Conservation (phyloP, 192 early-diverging fungal genomes). For the Lobosporangium transversale region DNA sequence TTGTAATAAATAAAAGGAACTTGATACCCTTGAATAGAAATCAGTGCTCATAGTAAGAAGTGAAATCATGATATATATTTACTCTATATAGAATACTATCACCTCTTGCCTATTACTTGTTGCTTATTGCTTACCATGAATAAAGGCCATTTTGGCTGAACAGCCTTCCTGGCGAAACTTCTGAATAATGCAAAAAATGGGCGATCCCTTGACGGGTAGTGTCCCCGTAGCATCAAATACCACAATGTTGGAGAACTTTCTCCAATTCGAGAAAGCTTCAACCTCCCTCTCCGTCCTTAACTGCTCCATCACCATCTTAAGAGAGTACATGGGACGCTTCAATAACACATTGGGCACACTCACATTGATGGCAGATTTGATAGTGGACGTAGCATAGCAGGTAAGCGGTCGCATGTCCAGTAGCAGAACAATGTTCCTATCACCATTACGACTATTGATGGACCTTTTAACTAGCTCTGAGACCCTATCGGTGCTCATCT, state of each 20-base stretch:
- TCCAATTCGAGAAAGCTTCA: conserved; percentile 60
- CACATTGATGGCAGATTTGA: conserved; percentile 71
- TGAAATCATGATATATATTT: too few species aligned
- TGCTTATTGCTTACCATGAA: conserved; percentile 63
- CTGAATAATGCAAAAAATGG: conserved; percentile 62
- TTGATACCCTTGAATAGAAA: too few species aligned
- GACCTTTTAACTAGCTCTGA: conserved; percentile 10
- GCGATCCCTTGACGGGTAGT: conserved; percentile 56
- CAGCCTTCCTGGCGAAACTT: conserved; percentile 69
- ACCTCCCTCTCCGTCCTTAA: conserved; percentile 62
- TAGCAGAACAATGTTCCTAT: conserved; percentile 53
- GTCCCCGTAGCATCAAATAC: conserved; percentile 72
- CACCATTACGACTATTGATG: conserved; percentile 7
- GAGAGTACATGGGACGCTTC: conserved; percentile 70
- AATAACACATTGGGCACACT: conserved; percentile 78
- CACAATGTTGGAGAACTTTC: conserved; percentile 65
- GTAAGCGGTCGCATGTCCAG: conserved; percentile 77
- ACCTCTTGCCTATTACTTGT: too few species aligned
- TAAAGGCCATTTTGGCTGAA: conserved; percentile 51
- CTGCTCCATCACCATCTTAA: conserved; percentile 69
- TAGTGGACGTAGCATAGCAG: conserved; percentile 60
- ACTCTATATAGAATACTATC: too few species aligned
- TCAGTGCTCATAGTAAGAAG: too few species aligned
- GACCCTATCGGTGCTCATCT: conserved; percentile 19
- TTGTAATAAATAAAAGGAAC: too few species aligned